Evolutionary conservation across 1,284 basidiomycete species (phyloP), one percentile per base, ranked within the genome.

Genomic region (Cutaneotrichosporon daszewskae): DNA sequence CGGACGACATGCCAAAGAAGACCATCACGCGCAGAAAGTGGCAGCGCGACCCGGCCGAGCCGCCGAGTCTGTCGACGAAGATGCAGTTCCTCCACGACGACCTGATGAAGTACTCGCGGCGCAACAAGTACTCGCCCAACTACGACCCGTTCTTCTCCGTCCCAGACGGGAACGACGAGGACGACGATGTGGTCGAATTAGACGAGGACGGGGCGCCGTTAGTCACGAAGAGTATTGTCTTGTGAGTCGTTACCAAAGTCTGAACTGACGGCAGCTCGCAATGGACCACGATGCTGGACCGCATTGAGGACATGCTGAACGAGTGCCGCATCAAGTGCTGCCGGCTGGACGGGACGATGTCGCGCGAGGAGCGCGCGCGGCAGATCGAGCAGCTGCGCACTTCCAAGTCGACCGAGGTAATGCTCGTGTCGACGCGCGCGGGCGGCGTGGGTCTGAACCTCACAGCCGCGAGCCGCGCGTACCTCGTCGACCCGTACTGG

Each of bases 361-460:
- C 87, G 60, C 85, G 94, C 47, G 91, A 95, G 43, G 88, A 94
- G 40, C 81, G 95, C 17, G 85, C 83, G 10, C 78, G 79, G 45
- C 86, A 94, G 2, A 91, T 98, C 81, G 86, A 92, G 19, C 80
- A 83, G 1, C 77, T 98, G 50, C 91, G 90, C 70, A 76, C 79
- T 44, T 85, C 94, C 57, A 84, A 85, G 16, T 75, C 75, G 28
- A 85, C 85, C 64, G 88, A 98, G 71, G 87, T 99, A 17, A 76
- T 99, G 43, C 79, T 99, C 24, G 90, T 98, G 57, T 95, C 89
- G 61, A 76, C 97, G 54, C 87, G 94, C 62, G 95, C 95, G 2
- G 95, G 95, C 44, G 95, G 95, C 39, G 95, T 99, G 2, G 95
- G 91, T 19, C 74, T 97, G 47, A 97, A 96, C 67, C 77, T 96